Conservation (phyloP, 1,139 yeast species). For the Diutina neorugosa region DNA sequence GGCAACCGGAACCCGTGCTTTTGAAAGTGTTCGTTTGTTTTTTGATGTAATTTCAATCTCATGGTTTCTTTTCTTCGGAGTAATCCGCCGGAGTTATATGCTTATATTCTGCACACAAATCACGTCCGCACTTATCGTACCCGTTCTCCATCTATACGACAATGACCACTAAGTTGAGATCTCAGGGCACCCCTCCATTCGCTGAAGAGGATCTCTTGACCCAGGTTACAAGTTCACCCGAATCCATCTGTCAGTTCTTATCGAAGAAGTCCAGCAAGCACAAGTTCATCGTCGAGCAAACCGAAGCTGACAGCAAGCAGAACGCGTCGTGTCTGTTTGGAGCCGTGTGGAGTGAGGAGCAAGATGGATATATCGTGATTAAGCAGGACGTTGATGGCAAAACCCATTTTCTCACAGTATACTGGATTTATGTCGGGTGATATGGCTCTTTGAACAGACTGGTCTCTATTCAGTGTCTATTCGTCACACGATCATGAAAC, state of each 20-base stretch:
- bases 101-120: not conserved
- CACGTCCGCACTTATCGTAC: slow-evolving; percentile 4
- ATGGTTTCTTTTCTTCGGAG: not conserved
- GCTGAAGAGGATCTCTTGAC: not conserved
- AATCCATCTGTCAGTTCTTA: not conserved
- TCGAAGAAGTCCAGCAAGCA: slow-evolving; percentile 8
- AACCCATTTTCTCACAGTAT: slow-evolving; percentile 7
- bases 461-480: no score
- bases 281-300: slow-evolving; percentile 10
- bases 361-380: not conserved
- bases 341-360: slow-evolving; percentile 26
- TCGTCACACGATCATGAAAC: no score
- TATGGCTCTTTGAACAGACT: no score
- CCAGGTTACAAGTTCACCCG: not conserved
- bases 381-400: not conserved
- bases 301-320: slow-evolving; percentile 8
- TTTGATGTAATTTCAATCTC: no score
- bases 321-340: slow-evolving; percentile 14
- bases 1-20: no score
- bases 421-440: slow-evolving; percentile 8
- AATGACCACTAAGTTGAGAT: not conserved
- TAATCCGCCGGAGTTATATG: not conserved
- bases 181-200: not conserved
- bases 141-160: slow-evolving; percentile 3
- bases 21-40: no score